A percentile compares a stretch with the other conserved stretches of the same genome.
phyloP scores from a whole-genome alignment of 768 basidiomycete genomes.

The Suillus cothurnatus region DNA sequence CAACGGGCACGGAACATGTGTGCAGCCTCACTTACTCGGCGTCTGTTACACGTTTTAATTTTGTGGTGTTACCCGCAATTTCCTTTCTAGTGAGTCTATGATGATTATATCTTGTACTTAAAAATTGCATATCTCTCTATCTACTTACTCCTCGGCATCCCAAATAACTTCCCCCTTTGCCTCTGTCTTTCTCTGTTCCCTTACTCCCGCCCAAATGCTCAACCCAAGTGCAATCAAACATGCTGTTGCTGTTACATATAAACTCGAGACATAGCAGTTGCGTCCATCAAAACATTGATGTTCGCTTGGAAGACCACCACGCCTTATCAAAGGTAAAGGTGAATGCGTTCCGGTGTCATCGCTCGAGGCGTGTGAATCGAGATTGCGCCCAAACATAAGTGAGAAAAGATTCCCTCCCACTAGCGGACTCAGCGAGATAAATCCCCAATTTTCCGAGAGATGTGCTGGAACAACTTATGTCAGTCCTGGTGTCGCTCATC shows the following conservation, averaged over 20 bases:
- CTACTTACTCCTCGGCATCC: constrained; percentile 19
- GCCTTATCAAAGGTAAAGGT: not conserved
- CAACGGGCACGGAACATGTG: not conserved
- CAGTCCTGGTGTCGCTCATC: not conserved
- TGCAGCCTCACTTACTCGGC: constrained; percentile 4
- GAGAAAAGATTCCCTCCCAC: constrained; percentile 85
- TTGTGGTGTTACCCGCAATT: not conserved
- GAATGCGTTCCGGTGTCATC: constrained; percentile 7
- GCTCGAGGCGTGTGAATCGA: constrained; percentile 65
- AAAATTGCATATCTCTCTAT: not conserved
- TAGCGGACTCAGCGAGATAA: constrained; percentile 70
- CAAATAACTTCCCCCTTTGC: constrained; percentile 30
- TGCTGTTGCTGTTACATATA: constrained; percentile 48
- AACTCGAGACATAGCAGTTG: constrained; percentile 59
- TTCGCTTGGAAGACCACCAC: constrained; percentile 27
- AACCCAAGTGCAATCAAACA: constrained; percentile 38
- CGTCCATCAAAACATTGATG: constrained; percentile 59
- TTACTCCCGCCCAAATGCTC: constrained; percentile 40
- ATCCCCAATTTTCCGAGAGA: constrained; percentile 89
- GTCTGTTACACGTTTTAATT: not conserved
- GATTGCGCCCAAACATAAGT: constrained; percentile 77
- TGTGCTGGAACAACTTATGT: constrained; percentile 44
- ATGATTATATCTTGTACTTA: not conserved
- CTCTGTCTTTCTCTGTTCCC: constrained; percentile 35
- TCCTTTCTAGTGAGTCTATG: not conserved